These are phyloP conservation scores for Microdochium nivale DNA, from an alignment of 2,329 filamentous ascomycete species.

Conservation along the genomic window DNA sequence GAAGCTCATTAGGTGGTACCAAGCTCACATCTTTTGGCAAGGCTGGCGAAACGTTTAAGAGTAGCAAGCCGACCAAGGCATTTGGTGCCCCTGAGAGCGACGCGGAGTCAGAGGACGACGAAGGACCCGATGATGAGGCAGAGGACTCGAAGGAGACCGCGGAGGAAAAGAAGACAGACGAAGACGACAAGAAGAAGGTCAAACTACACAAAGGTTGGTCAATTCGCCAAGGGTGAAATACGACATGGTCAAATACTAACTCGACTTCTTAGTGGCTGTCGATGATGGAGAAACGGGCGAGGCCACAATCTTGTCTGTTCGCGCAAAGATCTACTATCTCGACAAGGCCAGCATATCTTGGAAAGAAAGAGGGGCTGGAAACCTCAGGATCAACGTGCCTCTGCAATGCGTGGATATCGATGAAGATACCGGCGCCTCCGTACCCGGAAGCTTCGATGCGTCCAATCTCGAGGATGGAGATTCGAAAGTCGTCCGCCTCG, in stretches of 20 bases:
- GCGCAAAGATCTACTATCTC: slow-evolving; percentile 80
- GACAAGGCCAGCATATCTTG: slow-evolving; percentile 62
- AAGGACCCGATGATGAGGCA: slow-evolving; percentile 27
- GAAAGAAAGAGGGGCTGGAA: slow-evolving; percentile 83
- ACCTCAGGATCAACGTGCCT: slow-evolving; percentile 74
- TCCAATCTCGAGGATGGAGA: slow-evolving; percentile 40
- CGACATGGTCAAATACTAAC: background rate
- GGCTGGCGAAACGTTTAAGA: slow-evolving; percentile 42
- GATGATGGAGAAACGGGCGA: slow-evolving; percentile 87
- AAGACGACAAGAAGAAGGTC: slow-evolving; percentile 52
- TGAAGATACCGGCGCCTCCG: slow-evolving; percentile 33
- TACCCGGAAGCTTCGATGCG: slow-evolving; percentile 46
- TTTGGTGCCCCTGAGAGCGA: slow-evolving; percentile 72
- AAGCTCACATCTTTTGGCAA: slow-evolving; percentile 64
- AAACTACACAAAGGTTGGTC: slow-evolving; percentile 64
- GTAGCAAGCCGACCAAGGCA: slow-evolving; percentile 56
- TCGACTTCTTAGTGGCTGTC: slow-evolving; percentile 43
- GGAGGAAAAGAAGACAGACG: slow-evolving; percentile 40
- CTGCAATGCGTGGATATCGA: slow-evolving; percentile 47
- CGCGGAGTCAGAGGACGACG: slow-evolving; percentile 40
- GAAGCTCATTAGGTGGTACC: slow-evolving; percentile 25
- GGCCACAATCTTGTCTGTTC: slow-evolving; percentile 62
- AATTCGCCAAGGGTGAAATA: background rate
- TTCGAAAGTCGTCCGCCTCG: slow-evolving; percentile 57
- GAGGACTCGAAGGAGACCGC: slow-evolving; percentile 32